phyloP scores from a whole-genome alignment of 2,329 filamentous ascomycete species.

The Cladophialophora exuberans region DNA sequence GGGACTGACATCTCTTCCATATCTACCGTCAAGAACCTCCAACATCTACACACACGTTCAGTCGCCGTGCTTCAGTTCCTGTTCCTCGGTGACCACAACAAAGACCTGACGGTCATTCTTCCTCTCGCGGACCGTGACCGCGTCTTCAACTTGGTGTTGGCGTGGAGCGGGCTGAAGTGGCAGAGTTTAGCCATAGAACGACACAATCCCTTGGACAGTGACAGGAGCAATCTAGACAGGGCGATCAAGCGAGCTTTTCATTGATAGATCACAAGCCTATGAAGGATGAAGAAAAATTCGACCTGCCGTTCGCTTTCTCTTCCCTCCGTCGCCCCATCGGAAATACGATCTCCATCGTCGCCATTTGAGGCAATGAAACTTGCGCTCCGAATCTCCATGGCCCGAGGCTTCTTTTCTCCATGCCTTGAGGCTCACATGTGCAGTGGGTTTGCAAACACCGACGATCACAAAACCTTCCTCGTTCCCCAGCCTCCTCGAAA shows the following conservation, averaged over 20 bases:
- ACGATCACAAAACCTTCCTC: no score
- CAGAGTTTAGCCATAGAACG: conserved; percentile 30
- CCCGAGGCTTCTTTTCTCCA: no score
- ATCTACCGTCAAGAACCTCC: conserved; percentile 18
- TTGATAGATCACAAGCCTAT: conserved; percentile 7
- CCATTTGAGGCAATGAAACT: no score
- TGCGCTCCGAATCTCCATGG: no score
- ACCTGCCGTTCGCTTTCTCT: no score
- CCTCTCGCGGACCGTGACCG: conserved; percentile 31
- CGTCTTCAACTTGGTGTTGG: conserved; percentile 34
- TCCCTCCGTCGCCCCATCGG: no score
- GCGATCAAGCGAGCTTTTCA: conserved; percentile 25
- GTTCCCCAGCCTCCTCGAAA: no score
- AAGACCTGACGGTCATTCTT: conserved; percentile 17
- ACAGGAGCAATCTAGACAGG: conserved; percentile 20
- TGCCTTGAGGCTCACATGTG: no score
- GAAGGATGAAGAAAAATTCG: no score
- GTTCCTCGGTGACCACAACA: conserved; percentile 5
- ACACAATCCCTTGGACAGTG: conserved; percentile 11
- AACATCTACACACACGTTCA: conserved; percentile 15
- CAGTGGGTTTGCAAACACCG: no score
- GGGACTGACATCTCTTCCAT: conserved; percentile 1
- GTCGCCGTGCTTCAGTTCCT: conserved; percentile 16
- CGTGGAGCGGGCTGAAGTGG: conserved; percentile 34
- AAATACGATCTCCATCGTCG: no score